Base-by-base conservation (phyloP, 805 yeast genomes). In the Yarrowia porcina region DNA sequence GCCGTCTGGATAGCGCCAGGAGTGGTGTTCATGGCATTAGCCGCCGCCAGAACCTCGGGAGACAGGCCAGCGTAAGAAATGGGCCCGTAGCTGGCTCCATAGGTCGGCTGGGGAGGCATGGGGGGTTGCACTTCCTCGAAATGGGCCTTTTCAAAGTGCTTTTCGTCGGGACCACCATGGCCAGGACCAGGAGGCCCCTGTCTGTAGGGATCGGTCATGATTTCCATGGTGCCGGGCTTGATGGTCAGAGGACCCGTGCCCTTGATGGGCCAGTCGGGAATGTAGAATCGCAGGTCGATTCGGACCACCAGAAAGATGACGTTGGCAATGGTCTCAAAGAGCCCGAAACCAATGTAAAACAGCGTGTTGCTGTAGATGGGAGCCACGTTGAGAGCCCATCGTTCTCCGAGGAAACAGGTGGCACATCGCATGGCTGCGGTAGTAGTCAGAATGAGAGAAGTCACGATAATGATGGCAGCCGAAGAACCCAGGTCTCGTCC, bases 211-310 rank as follows among this genome's bases (percentile, higher is more conserved):
- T 52, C 44, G 21, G 23, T 52, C 33, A 52, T 18, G 17, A 52
- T 52, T n/a, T 82, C 79, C 45, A 85, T 77, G 49, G 75, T 65
- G 10, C 88, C 82, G 17, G 90, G 84, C 65, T 81, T 81, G 67
- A 85, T 74, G 21, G 59, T 52, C 25, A 52, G 44, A 25, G 61
- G 61, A 0, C 63, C 63, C 5, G 61, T 27, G 27, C 63, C 73
- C 44, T 70, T 68, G 11, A 78, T 80, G 63, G 83, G 74, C 47
- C 72, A 73, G 72, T 87, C 92, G 15, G 94, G 93, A 73, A 89
- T 84, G 79, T 88, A 88, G 75, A 88, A 88, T 71, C 94, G 80
- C 69, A 88, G 77, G 72, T 88, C 94, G 61, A 86, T 83, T 72
- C 96, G 81, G n/a, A 85, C 84, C 30, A 85, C 69, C 63, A 88